Conservation (phyloP, 345 rosid genomes). For the Pugionium dolabratum region DNA sequence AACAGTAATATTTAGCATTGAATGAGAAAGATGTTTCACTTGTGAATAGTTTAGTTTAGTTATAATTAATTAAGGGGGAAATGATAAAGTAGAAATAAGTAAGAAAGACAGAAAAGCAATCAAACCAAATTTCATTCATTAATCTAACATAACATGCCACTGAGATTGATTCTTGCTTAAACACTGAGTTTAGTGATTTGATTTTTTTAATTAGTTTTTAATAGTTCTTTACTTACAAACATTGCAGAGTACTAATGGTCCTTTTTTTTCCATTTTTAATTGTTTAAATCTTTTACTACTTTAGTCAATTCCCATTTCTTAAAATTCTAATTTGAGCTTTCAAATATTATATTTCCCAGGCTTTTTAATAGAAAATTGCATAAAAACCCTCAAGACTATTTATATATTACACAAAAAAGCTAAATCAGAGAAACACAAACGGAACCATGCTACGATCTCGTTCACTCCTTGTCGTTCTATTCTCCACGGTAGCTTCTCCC, state of each 20-base stretch:
- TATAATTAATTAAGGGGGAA: background rate
- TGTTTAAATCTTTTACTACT: conserved; percentile 3
- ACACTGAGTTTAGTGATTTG: conserved; percentile 10
- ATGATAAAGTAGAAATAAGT: background rate
- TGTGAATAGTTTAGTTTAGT: background rate
- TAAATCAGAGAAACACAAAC: conserved; percentile 60
- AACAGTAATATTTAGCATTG: background rate
- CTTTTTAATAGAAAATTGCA: conserved; percentile 18
- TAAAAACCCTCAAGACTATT: conserved; percentile 25
- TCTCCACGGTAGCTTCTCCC: conserved; percentile 14
- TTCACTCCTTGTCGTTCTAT: conserved; percentile 30
- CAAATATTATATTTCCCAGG: background rate
- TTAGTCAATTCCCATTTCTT: background rate
- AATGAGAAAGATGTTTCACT: background rate
- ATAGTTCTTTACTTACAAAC: background rate
- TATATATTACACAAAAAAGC: conserved; percentile 18
- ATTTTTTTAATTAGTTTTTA: background rate
- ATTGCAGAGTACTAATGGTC: background rate
- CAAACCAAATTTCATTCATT: background rate
- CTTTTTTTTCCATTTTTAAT: background rate
- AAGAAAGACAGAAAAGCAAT: background rate
- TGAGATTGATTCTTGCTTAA: background rate
- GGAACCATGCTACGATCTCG: conserved; percentile 43
- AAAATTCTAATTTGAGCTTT: conserved; percentile 15
- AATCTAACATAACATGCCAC: background rate